Evolutionary conservation across 2,329 filamentous ascomycete genomes (phyloP).

Genomic region (Emergomyces pasteurianus): DNA sequence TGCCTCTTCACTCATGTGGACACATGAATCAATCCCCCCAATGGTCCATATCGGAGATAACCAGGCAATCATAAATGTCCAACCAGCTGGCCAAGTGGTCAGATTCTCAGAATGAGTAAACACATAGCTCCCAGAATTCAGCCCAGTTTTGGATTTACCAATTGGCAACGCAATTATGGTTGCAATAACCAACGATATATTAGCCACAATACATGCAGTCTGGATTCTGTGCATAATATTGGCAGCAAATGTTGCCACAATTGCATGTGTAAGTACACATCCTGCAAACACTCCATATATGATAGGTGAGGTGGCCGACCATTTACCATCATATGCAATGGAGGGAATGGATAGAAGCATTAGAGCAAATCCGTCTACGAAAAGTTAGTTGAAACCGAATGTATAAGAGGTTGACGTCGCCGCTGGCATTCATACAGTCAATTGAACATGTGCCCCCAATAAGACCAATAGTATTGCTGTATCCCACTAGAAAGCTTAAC

Average conservation of each 20-base stretch:
- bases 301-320: conserved; percentile 43
- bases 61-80: conserved; percentile 50
- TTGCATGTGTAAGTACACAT: conserved; percentile 42
- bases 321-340: conserved; percentile 44
- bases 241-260: conserved; percentile 42
- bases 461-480: conserved; percentile 49
- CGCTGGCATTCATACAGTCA: conserved; percentile 33
- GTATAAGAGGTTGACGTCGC: not conserved
- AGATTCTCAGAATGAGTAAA: conserved; percentile 47
- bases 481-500: conserved; percentile 49
- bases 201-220: conserved; percentile 43
- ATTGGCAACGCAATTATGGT: conserved; percentile 47
- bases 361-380: conserved; percentile 37
- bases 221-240: conserved; percentile 50
- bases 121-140: conserved; percentile 37
- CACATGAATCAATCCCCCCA: conserved; percentile 44
- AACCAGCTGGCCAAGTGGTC: conserved; percentile 46
- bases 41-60: conserved; percentile 51
- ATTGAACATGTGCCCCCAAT: conserved; percentile 52
- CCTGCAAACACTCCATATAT: conserved; percentile 48
- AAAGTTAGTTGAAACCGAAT: conserved; percentile 8
- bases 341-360: conserved; percentile 50
- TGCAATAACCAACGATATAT: conserved; percentile 43
- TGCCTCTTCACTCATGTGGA: conserved; percentile 51
- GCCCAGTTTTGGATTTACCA: conserved; percentile 24